phyloP scores from a whole-genome alignment of 306 rosid species.

The Vigna hirtella region DNA sequence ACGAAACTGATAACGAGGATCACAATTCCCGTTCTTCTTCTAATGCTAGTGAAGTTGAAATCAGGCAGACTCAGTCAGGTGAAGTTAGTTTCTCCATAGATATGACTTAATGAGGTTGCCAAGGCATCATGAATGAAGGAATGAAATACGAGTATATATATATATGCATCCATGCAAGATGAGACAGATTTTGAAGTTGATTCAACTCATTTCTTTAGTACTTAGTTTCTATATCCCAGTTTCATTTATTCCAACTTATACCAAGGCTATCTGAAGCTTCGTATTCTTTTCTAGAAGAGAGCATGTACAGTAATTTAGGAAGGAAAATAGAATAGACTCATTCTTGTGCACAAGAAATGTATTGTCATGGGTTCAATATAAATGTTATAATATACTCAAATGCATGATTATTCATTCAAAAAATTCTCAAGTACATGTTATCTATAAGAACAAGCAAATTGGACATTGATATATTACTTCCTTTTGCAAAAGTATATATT shows the following conservation, averaged over 20 bases:
- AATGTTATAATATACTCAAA: neutral
- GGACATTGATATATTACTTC: too few species aligned
- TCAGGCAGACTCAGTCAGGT: slow-evolving; percentile 41
- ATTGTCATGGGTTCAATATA: neutral
- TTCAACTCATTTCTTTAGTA: too few species aligned
- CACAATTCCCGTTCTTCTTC: slow-evolving; percentile 24
- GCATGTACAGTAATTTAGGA: slow-evolving; percentile 5
- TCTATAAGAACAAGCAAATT: too few species aligned
- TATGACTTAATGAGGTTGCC: slow-evolving; percentile 24
- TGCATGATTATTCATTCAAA: slow-evolving; percentile 38
- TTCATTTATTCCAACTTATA: slow-evolving; percentile 6
- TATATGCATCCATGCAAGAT: slow-evolving; percentile 14
- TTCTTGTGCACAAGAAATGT: neutral
- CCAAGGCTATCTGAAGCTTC: slow-evolving; percentile 9
- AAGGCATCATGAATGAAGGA: neutral
- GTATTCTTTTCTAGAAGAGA: neutral
- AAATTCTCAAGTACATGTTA: too few species aligned
- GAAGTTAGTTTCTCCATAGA: slow-evolving; percentile 44
- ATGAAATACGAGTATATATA: neutral
- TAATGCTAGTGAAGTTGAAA: slow-evolving; percentile 44
- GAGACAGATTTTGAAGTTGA: neutral
- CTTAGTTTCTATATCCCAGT: neutral
- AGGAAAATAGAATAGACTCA: slow-evolving; percentile 1
- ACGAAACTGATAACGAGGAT: slow-evolving; percentile 42
- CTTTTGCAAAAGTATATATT: too few species aligned